Evolutionary conservation across 352 stramenopile species (phyloP).

Genomic region (Globisporangium radiosum): DNA sequence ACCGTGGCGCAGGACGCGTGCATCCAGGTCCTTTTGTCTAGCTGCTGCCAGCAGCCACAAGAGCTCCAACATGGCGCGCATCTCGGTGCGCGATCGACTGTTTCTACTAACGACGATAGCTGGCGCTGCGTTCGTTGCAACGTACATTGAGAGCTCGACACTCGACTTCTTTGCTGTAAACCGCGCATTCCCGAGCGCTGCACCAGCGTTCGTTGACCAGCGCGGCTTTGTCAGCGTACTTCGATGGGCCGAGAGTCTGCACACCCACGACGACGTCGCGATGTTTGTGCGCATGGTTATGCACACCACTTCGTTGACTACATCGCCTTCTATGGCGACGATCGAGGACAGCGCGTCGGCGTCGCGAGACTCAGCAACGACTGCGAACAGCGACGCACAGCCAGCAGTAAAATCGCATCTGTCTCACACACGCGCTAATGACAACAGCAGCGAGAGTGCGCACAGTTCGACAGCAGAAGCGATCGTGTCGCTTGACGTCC

Average conservation of each 20-base stretch:
- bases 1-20: too few species aligned
- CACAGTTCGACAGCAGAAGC: neutral
- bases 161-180: constrained; percentile 33
- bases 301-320: neutral
- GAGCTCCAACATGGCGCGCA: neutral
- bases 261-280: constrained; percentile 27
- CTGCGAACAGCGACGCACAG: neutral
- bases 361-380: neutral
- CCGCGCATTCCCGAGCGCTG: constrained; percentile 11
- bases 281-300: constrained; percentile 17
- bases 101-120: constrained; percentile 11
- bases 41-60: too few species aligned
- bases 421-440: neutral
- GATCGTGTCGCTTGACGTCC: constrained; percentile 1
- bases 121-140: constrained; percentile 20
- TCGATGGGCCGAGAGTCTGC: constrained; percentile 50
- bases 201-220: constrained; percentile 25
- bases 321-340: too few species aligned
- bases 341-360: neutral
- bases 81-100: constrained; percentile 9
- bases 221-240: constrained; percentile 42
- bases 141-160: constrained; percentile 18
- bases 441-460: neutral
- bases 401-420: neutral
- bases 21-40: too few species aligned